A percentile compares a stretch with the other conserved stretches of the same genome.
These are phyloP conservation scores for Wallacemonas collosoma DNA, from an alignment of 208 protist genomes.

Conservation along the genomic window DNA sequence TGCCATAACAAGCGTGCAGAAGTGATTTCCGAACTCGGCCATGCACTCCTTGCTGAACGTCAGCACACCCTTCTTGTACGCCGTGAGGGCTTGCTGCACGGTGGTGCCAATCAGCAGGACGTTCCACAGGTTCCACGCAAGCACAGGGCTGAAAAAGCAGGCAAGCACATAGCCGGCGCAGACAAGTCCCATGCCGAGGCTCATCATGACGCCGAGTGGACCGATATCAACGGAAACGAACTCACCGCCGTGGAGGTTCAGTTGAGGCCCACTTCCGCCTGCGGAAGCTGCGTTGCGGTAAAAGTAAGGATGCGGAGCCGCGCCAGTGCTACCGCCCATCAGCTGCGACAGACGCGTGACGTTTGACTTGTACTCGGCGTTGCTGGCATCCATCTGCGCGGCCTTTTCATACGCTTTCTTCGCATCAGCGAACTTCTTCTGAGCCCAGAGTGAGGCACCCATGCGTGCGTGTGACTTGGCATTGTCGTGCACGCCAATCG, in stretches of 20 bases:
- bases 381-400: slow-evolving; percentile 42
- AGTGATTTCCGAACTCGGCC: slow-evolving; percentile 47
- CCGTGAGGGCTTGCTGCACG: slow-evolving; percentile 47
- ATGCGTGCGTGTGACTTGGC: slow-evolving; percentile 65
- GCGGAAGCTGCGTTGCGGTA: slow-evolving; percentile 34
- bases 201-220: slow-evolving; percentile 27
- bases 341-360: slow-evolving; percentile 35
- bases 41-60: slow-evolving; percentile 41
- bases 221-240: slow-evolving; percentile 37
- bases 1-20: slow-evolving; percentile 51
- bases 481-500: slow-evolving; percentile 62
- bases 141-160: slow-evolving; percentile 30
- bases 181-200: slow-evolving; percentile 25
- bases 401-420: slow-evolving; percentile 57
- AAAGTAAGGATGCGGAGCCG: slow-evolving; percentile 37
- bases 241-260: slow-evolving; percentile 35
- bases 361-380: slow-evolving; percentile 41
- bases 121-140: slow-evolving; percentile 33
- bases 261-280: slow-evolving; percentile 26
- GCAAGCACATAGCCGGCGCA: slow-evolving; percentile 20
- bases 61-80: slow-evolving; percentile 43
- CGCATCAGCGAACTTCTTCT: slow-evolving; percentile 52
- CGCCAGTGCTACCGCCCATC: slow-evolving; percentile 28
- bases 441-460: slow-evolving; percentile 60
- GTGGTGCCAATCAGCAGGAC: slow-evolving; percentile 43